Conservation (phyloP, 352 stramenopile genomes). For the Globisporangium recalcitrans region DNA sequence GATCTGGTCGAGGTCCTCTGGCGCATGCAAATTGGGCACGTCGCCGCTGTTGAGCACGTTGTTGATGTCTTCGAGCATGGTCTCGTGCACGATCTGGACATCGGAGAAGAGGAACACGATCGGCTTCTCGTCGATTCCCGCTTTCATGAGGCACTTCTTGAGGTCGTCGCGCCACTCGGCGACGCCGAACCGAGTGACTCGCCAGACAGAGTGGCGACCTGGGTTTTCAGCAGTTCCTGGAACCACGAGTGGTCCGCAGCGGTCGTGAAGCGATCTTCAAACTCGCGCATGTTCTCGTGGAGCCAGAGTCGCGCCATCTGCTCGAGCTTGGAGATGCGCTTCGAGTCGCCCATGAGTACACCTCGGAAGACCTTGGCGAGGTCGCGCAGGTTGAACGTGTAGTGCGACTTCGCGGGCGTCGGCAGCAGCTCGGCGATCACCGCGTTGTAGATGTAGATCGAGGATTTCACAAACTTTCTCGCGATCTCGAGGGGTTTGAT, state of each 20-base stretch:
- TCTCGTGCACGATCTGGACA: slow-evolving; percentile 92
- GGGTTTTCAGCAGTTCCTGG: slow-evolving; percentile 52
- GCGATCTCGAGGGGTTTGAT: slow-evolving; percentile 52
- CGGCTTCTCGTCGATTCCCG: slow-evolving; percentile 90
- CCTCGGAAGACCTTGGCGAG: slow-evolving; percentile 86
- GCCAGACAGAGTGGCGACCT: slow-evolving; percentile 53
- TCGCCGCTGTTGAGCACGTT: slow-evolving; percentile 94
- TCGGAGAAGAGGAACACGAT: slow-evolving; percentile 94
- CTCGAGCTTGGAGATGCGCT: slow-evolving; percentile 65
- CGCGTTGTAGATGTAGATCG: slow-evolving; percentile 82
- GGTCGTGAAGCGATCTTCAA: slow-evolving; percentile 85
- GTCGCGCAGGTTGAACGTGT: slow-evolving; percentile 88
- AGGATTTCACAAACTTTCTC: slow-evolving; percentile 57
- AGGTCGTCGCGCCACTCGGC: slow-evolving; percentile 92
- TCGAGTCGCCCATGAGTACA: slow-evolving; percentile 75
- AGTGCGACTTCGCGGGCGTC: slow-evolving; percentile 81
- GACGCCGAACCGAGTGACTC: slow-evolving; percentile 77
- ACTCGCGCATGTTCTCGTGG: slow-evolving; percentile 84
- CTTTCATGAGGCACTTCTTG: slow-evolving; percentile 90
- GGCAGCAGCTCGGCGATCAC: slow-evolving; percentile 76
- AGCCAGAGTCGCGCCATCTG: slow-evolving; percentile 73
- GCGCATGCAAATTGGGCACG: slow-evolving; percentile 91
- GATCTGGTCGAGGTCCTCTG: slow-evolving; percentile 92
- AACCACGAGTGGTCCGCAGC: slow-evolving; percentile 75
- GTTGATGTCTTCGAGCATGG: slow-evolving; percentile 96